Base-by-base conservation (phyloP, 768 basidiomycete species). In the Hebeloma cylindrosporum region DNA sequence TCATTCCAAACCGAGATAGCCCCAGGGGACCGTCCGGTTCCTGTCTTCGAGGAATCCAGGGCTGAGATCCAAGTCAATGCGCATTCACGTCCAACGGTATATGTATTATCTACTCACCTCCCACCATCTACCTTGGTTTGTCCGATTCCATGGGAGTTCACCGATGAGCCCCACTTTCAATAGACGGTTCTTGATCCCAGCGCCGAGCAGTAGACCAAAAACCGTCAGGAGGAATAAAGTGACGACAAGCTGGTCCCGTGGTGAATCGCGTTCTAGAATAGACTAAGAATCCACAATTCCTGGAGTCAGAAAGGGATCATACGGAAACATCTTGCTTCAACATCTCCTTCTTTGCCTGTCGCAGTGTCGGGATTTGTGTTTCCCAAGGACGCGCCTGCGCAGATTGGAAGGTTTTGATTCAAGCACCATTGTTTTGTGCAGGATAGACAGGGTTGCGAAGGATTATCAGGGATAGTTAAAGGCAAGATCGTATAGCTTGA, bases 381-480 rank as follows among this genome's bases (percentile, higher is more conserved):
- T 18, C 93, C 93, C 40, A 94, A 68, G 38, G 79, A 76, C 35
- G 90, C 90, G 20, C 85, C 85, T 7, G 78, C 76, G 62, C 90
- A 95, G 32, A 92, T 94, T 11, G 77, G 70, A 27, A 96, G 73
- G 59, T 93, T 90, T 65, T 91, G 93, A 60, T 95, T 89, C 43
- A 93, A 71, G 68, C 93, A 96, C 88, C 93, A 96, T 60, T 93
- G 88, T 60, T 93, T 91, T 7, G 92, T 95, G 63, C 93, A 96
- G 4, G 90, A 88, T 18, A 93, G 74, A 64, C 93, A 96, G 7
- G 93, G 93, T 64, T 95, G 91, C 13, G 81, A 80, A 2, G 90
- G 88, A 57, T 88, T 85, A 60, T 92, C 84, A 22, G 92, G 88
- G 27, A 79, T 77, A 51, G 82, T 80, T 54, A 96, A 72, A 38